Evolutionary conservation across 192 early-diverging fungal species (phyloP).

Genomic region (Dimargaris verticillata): DNA sequence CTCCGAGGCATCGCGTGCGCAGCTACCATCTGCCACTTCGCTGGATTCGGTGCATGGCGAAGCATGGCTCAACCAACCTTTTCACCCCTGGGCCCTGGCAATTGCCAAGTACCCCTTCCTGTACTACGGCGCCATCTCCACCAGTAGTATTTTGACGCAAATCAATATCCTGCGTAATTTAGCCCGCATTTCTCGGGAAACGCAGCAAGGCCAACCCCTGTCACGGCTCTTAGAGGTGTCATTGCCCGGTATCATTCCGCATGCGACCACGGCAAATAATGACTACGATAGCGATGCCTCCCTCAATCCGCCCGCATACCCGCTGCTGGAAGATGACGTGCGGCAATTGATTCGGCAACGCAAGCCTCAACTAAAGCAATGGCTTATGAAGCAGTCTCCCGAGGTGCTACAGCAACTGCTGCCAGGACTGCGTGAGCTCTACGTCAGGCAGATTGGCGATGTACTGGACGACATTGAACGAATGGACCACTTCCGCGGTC

Average conservation of each 20-base stretch:
- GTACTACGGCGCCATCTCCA: background rate
- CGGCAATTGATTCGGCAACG: background rate
- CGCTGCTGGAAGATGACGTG: background rate
- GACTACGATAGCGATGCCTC: background rate
- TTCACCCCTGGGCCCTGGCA: constrained; percentile 1
- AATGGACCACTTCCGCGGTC: background rate
- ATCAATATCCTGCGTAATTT: background rate
- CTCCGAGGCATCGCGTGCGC: background rate
- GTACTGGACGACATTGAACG: background rate
- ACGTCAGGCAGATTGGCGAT: background rate
- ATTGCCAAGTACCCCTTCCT: constrained; percentile 1
- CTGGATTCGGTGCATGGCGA: background rate
- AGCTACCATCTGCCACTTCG: too few relatives aligned
- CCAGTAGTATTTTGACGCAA: background rate
- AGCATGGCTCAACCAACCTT: background rate
- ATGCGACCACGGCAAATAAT: too few relatives aligned
- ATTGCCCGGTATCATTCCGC: background rate
- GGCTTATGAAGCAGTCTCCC: background rate
- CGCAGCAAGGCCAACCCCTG: background rate
- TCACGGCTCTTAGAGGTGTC: background rate
- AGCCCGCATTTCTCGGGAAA: background rate
- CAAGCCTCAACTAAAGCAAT: background rate
- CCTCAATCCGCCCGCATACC: background rate
- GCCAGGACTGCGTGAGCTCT: background rate
- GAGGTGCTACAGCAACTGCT: background rate